Evolutionary conservation across 2,329 filamentous ascomycete species (phyloP), one percentile per base, ranked within the genome.

Genomic region (Reticulascus tulasneorum): DNA sequence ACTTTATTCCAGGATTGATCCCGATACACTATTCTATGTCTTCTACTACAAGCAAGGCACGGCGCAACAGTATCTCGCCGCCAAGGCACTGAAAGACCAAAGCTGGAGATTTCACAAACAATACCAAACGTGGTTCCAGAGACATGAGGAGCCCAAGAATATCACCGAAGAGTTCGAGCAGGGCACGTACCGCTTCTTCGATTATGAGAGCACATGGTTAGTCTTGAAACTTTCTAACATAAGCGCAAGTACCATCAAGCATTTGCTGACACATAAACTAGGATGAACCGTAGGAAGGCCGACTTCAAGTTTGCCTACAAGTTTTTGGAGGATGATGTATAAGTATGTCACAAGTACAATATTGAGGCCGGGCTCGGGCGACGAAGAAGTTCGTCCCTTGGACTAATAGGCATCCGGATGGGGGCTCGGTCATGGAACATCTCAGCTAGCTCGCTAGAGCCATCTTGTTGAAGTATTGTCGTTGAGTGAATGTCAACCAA

Each of bases 31-130:
- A 9, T 98, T 98, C 65, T 98, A 98, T 65, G 86, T 95, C 29
- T 98, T 98, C 66, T 98, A 98, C 71, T 98, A 98, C 70, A 88
- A 91, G 50, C 93, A 98, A 63, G 89, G 89, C 18, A 90, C 89
- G 1, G 90, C 94, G 51, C 90, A 97, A 60, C 93, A 98, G 59
- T 96, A 90, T 56, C 74, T 97, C 40, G 89, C 93, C 2, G 93
- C 93, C 11, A 95, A 94, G 64, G 88, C 93, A n/a, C 69, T 98
- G 34, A 98, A 98, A 67, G 86, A 91, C 48, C 93, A 98, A 63
- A 96, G 90, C 63, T 98, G 93, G 93, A 79, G 93, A 38, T 98
- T 98, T 61, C 93, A 98, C 67, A 98, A 98, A 71, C 93, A 97
- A 62, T 98, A 98, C 58, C 93, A 95, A 63, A 98, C 93, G 2